Percentiles rank a stretch among this genome's conserved stretches.
Conservation (phyloP, 768 basidiomycete genomes). For the Zangia roseola region DNA sequence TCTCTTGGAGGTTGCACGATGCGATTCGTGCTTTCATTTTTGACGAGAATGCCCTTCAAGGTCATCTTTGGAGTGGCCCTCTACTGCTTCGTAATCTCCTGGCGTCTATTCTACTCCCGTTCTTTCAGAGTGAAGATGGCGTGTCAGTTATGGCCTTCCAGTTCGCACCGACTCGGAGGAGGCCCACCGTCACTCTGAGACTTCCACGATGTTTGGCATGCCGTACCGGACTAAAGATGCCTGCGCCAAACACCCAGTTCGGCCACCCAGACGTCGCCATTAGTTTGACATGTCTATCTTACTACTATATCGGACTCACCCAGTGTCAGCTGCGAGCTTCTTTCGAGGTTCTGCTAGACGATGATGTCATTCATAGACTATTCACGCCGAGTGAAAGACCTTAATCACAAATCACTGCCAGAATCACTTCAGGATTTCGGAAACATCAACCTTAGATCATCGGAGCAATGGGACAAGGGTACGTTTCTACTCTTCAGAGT, state of each 20-base stretch:
- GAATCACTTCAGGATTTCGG: neutral
- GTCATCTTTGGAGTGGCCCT: too few relatives aligned
- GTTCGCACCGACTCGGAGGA: too few relatives aligned
- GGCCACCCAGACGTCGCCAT: constrained; percentile 36
- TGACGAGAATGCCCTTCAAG: too few relatives aligned
- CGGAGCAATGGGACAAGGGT: neutral
- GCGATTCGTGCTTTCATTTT: too few relatives aligned
- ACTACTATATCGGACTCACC: constrained; percentile 14
- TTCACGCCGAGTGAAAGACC: neutral
- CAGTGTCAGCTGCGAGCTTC: neutral
- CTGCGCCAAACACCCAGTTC: constrained; percentile 31
- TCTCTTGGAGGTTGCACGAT: too few relatives aligned
- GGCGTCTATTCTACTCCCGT: constrained; percentile 21
- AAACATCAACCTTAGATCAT: neutral
- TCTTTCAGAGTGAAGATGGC: constrained; percentile 31
- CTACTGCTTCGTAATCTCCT: constrained; percentile 35
- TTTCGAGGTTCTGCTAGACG: neutral
- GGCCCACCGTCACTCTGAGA: too few relatives aligned
- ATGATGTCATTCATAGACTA: neutral
- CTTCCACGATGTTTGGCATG: too few relatives aligned
- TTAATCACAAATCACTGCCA: neutral
- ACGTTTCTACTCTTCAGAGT: neutral
- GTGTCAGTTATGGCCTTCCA: constrained; percentile 32
- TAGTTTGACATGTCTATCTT: constrained; percentile 29
- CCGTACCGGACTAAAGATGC: constrained; percentile 37